Evolutionary conservation across 2,329 filamentous ascomycete genomes (phyloP).

Genomic region (Aspergillus luchuensis): DNA sequence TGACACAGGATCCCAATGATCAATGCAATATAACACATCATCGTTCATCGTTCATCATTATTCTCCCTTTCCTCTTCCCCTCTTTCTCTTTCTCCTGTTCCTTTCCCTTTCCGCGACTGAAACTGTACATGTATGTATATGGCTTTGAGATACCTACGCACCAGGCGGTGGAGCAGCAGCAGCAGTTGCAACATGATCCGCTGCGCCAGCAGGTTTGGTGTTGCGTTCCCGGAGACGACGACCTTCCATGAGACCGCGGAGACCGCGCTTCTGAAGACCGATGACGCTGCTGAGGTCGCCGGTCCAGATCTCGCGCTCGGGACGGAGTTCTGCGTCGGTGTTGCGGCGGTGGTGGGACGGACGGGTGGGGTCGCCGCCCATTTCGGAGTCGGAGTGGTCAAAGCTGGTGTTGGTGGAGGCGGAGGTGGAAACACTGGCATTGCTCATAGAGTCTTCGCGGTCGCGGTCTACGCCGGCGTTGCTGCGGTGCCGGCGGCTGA

Average conservation of each 20-base stretch:
- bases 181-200: not conserved
- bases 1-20: not conserved
- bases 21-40: not conserved
- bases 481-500: constrained; percentile 26
- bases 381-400: constrained; percentile 42
- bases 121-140: not conserved
- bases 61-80: not conserved
- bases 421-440: constrained; percentile 41
- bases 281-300: constrained; percentile 80
- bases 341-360: constrained; percentile 45
- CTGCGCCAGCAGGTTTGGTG: constrained; percentile 32
- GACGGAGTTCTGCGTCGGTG: constrained; percentile 33
- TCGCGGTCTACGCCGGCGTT: constrained; percentile 30
- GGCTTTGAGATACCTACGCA: not conserved
- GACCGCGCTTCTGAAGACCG: constrained; percentile 87
- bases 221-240: constrained; percentile 77
- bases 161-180: not conserved
- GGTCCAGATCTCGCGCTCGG: constrained; percentile 70
- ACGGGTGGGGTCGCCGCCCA: constrained; percentile 35
- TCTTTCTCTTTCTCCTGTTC: not conserved
- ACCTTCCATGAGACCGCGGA: constrained; percentile 93
- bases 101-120: not conserved
- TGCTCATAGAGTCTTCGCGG: constrained; percentile 44
- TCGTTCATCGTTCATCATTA: not conserved
- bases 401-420: constrained; percentile 40